Base-by-base conservation (phyloP, 1,139 yeast species). In the Eremothecium gossypii region DNA sequence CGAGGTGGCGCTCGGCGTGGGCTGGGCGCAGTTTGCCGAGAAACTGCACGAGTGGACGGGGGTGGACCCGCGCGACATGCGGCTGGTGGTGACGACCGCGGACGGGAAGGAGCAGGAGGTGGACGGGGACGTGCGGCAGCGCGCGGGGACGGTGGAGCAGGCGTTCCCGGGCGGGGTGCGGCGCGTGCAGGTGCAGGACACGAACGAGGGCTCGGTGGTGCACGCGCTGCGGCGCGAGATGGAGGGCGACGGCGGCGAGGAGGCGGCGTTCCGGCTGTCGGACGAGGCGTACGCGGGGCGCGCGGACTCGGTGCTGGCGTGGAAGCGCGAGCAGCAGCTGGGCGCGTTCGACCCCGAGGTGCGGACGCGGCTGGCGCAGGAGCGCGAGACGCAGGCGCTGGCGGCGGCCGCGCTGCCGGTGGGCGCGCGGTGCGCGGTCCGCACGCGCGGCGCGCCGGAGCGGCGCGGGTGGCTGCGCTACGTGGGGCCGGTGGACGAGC, bases 21-120 rank as follows among this genome's bases (percentile, higher is more conserved):
- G 74, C 0, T 49, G 85, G 30, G 61, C 61, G 4, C 67, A 77
- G 49, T 68, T 87, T 45, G 76, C 79, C 51, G 56, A 66, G 32
- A 71, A 75, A 47, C 61, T 87, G 13, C 93, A 84, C 55, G 71
- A 70, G 20, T 74, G 85, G 46, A 86, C 96, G 0, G 97, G 97
- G 1, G 76, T 89, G 35, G 76, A 80, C 4, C 84, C 53, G 2
- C 30, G 41, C 7, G 59, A 56, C 33, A 57, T 57, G 61, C 42
- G 43, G 30, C 38, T 57, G 20, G 45, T 30, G 6, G 23, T 54
- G 8, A 36, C 40, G 12, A 44, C 33, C 29, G 30, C 35, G 6
- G 45, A 41, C 13, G 42, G 46, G 10, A 13, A 36, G 30, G 27
- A 27, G 14, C 13, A 27, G 20, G 8, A 14, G 35, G 10, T n/a